phyloP scores from a whole-genome alignment of 2,329 filamentous ascomycete genomes.

The Diaporthe aspalathi region DNA sequence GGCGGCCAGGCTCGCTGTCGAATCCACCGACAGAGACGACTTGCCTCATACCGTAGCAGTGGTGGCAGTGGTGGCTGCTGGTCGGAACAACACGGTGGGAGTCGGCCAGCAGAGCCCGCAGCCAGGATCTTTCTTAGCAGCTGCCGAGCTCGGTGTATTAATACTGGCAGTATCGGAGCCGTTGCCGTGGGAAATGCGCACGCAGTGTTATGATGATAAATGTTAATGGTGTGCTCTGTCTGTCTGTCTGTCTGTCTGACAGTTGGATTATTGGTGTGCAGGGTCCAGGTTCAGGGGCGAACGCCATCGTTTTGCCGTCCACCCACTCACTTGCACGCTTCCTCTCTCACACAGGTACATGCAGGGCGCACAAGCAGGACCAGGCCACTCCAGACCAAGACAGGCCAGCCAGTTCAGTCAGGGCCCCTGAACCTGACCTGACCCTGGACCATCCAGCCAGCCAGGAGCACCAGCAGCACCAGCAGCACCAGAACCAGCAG shows the following conservation, averaged over 20 bases:
- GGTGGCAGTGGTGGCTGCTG: neutral
- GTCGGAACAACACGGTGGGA: neutral
- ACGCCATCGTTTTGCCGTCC: conserved; percentile 29
- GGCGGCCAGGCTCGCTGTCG: neutral
- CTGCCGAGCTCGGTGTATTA: neutral
- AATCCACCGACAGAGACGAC: neutral
- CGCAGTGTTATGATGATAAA: neutral
- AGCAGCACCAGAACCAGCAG: neutral
- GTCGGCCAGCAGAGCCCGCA: neutral
- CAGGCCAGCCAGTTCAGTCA: conserved; percentile 22
- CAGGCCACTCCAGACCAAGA: conserved; percentile 29
- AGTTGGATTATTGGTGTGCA: conserved; percentile 12
- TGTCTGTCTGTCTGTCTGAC: conserved; percentile 7
- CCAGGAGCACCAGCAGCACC: neutral
- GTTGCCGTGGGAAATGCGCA: conserved; percentile 21
- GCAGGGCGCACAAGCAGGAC: conserved; percentile 20
- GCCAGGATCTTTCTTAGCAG: conserved; percentile 2
- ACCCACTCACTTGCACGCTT: conserved; percentile 9
- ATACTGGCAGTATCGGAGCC: neutral
- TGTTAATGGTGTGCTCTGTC: neutral
- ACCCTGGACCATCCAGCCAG: conserved; percentile 7
- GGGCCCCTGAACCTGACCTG: conserved; percentile 24
- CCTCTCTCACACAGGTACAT: neutral
- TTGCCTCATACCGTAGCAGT: neutral
- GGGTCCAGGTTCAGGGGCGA: conserved; percentile 35